Evolutionary conservation across 139 green algal genomes (phyloP), one percentile per base, ranked within the genome.

Genomic region (Coelastrella sp.): DNA sequence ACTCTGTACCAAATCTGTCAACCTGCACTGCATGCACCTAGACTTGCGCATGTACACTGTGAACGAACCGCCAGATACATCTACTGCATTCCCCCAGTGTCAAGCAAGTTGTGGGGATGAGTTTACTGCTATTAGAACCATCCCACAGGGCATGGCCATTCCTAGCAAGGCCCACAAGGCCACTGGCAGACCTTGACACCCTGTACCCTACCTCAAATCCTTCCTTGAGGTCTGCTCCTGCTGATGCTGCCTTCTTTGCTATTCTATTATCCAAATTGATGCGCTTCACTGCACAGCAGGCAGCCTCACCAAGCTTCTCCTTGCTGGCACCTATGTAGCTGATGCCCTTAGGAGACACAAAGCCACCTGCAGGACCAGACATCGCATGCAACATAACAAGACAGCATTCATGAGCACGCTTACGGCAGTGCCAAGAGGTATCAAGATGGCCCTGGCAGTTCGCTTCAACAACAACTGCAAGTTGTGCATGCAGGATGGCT

Each of bases 261-360:
- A 98, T 85, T 80, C 97, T 92, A 11, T 93, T 89, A 90, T 99
- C 97, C 87, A 99, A 90, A 92, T 98, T 93, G 84, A 97, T 97
- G 85, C 97, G 95, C 92, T 97, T 97, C 7, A 98, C 95, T 7
- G 97, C 97, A 89, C 94, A 97, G 76, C 95, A 96, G 0, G 96
- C 97, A 22, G 96, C 96, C 79, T 94, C 82, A n/a, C 96, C 96
- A 35, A 98, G 92, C 92, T 97, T 94, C 82, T 93, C 68, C 82
- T 93, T 93, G 12, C 90, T 94, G 24, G 93, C 92, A 88, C 96
- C 96, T 65, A 98, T 97, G 92, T 98, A 98, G 7, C 94, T 95
- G 59, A 97, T 96, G 80, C 97, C 97, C n/a, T 89, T 93, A 68
- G 97, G 97, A 83, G 90, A 95, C 22, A 96, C 94, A 76, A 96